Evolutionary conservation across 177 flowering plant genomes (phyloP).

Genomic region (Vitis hybrid): DNA sequence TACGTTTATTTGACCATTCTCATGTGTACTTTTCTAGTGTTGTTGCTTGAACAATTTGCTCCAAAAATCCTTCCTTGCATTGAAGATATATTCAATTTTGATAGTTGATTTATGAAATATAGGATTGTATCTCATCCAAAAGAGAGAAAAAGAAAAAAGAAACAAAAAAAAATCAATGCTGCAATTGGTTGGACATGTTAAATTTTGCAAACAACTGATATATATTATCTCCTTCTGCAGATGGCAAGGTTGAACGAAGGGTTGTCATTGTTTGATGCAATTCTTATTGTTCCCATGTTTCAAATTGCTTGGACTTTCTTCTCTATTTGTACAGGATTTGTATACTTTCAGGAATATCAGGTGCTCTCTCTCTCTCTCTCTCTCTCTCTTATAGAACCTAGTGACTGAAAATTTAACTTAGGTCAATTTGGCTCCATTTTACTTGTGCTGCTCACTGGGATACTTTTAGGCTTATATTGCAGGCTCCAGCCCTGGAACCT

Average conservation of each 20-base stretch:
- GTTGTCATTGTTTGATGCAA: constrained; percentile 85
- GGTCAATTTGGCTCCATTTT: too few species aligned
- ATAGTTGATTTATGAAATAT: too few species aligned
- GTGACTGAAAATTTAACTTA: neutral
- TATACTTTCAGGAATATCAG: constrained; percentile 98
- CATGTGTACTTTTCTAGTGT: too few species aligned
- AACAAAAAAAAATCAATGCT: neutral
- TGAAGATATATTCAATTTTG: too few species aligned
- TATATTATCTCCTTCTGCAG: constrained; percentile 37
- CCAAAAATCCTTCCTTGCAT: too few species aligned
- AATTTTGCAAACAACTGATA: constrained; percentile 2
- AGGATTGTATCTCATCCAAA: too few species aligned
- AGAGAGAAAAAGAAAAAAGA: too few species aligned
- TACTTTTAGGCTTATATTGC: too few species aligned
- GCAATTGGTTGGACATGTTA: neutral
- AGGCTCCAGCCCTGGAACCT: too few species aligned
- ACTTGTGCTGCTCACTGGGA: too few species aligned
- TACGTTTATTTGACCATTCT: too few species aligned
- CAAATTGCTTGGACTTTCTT: constrained; percentile 99
- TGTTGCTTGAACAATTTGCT: too few species aligned
- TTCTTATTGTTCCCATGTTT: constrained; percentile 96
- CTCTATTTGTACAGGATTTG: constrained; percentile 95
- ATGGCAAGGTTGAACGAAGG: constrained; percentile 98
- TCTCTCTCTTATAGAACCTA: constrained; percentile 1
- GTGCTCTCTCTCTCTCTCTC: constrained; percentile 32